Conservation (phyloP, 2,329 filamentous ascomycete genomes). For the Verticillium longisporum region DNA sequence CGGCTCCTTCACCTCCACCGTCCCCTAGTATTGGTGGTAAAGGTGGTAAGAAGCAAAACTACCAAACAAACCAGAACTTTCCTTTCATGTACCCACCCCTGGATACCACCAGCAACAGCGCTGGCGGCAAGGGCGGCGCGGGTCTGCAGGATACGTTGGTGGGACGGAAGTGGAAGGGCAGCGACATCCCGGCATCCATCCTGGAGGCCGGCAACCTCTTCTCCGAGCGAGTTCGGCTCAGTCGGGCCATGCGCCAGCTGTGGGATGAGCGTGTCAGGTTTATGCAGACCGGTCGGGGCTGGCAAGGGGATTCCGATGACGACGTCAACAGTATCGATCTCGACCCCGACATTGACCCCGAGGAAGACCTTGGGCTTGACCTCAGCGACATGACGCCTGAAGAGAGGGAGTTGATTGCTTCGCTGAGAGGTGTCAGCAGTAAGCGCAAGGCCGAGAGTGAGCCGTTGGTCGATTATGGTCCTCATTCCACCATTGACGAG, state of each 20-base stretch:
- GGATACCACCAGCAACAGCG: conserved; percentile 80
- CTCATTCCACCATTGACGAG: conserved; percentile 40
- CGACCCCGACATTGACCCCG: conserved; percentile 33
- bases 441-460: conserved; percentile 19
- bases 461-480: conserved; percentile 35
- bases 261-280: conserved; percentile 93
- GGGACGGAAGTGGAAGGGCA: conserved; percentile 85
- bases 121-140: conserved; percentile 81
- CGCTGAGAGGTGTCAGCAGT: conserved; percentile 14
- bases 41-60: conserved; percentile 96
- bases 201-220: conserved; percentile 92
- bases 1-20: conserved; percentile 89
- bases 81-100: conserved; percentile 95
- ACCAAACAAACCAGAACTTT: conserved; percentile 98
- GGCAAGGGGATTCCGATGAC: conserved; percentile 51
- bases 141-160: conserved; percentile 74
- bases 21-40: conserved; percentile 84
- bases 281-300: conserved; percentile 86
- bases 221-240: conserved; percentile 83
- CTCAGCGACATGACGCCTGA: conserved; percentile 35
- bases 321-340: conserved; percentile 21
- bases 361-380: conserved; percentile 27
- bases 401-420: conserved; percentile 33
- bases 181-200: conserved; percentile 88
- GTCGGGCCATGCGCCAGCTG: conserved; percentile 81